Percentiles rank a stretch among this genome's conserved stretches.
Conservation (phyloP, 2,329 filamentous ascomycete genomes). For the Hypoxylon sp. region DNA sequence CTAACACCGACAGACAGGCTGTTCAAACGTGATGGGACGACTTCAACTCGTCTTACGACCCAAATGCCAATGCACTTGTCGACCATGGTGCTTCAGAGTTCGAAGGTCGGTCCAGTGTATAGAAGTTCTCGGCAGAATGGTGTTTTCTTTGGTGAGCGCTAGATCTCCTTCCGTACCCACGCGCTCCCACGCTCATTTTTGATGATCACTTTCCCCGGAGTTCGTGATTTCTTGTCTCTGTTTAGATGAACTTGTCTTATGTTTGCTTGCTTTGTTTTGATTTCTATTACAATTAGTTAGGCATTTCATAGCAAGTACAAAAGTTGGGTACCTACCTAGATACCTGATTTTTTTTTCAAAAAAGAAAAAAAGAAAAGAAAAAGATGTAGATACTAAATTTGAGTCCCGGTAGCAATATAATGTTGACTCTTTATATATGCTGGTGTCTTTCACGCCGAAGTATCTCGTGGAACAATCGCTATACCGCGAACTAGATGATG, state of each 20-base stretch:
- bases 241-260: slow-evolving; percentile 5
- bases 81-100: background rate
- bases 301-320: background rate
- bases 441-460: no score
- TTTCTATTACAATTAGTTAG: background rate
- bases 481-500: background rate
- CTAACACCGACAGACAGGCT: background rate
- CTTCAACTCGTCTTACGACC: background rate
- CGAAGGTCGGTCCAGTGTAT: background rate
- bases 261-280: background rate
- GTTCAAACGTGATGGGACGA: background rate
- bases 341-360: no score
- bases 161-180: background rate
- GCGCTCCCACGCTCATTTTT: background rate
- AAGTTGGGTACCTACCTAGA: background rate
- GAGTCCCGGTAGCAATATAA: no score
- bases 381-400: no score
- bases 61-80: background rate
- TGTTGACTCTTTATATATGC: no score
- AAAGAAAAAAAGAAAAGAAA: no score
- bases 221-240: background rate
- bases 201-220: no score
- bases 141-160: background rate
- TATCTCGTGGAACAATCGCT: background rate
- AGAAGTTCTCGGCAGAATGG: background rate